phyloP scores from a whole-genome alignment of 2,329 filamentous ascomycete genomes.

The Aspergillus awamori region DNA sequence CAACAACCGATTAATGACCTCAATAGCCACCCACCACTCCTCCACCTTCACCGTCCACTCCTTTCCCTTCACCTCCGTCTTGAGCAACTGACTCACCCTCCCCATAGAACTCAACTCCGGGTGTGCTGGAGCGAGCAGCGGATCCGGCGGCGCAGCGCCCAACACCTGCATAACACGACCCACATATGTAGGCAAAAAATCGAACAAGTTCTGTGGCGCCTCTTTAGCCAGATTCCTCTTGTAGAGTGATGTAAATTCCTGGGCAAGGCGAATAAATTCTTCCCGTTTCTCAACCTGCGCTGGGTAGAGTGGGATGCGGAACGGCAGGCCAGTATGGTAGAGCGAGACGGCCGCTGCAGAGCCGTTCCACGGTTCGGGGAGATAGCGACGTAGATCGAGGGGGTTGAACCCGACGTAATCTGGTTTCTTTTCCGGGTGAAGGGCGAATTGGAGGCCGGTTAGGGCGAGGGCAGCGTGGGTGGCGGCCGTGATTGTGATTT shows the following conservation, averaged over 20 bases:
- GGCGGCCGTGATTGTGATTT: background rate
- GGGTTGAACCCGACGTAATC: background rate
- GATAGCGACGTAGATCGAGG: background rate
- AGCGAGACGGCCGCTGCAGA: background rate
- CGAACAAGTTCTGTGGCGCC: background rate
- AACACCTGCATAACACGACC: background rate
- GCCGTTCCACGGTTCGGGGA: background rate
- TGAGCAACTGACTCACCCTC: background rate
- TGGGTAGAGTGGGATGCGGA: background rate
- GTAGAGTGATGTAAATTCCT: background rate
- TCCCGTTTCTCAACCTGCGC: too few relatives aligned
- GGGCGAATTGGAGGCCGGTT: background rate
- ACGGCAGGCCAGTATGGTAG: background rate
- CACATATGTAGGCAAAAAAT: background rate
- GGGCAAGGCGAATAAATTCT: background rate
- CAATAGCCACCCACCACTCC: constrained; percentile 4
- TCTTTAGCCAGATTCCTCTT: background rate
- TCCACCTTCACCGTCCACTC: background rate
- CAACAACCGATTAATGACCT: background rate
- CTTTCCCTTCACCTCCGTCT: background rate
- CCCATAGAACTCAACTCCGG: background rate
- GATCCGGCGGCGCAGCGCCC: background rate
- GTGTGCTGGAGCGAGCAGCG: background rate
- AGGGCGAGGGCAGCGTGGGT: background rate
- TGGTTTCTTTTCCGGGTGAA: background rate